Conservation (phyloP, 2,329 filamentous ascomycete genomes). For the Hypoxylon sp. region DNA sequence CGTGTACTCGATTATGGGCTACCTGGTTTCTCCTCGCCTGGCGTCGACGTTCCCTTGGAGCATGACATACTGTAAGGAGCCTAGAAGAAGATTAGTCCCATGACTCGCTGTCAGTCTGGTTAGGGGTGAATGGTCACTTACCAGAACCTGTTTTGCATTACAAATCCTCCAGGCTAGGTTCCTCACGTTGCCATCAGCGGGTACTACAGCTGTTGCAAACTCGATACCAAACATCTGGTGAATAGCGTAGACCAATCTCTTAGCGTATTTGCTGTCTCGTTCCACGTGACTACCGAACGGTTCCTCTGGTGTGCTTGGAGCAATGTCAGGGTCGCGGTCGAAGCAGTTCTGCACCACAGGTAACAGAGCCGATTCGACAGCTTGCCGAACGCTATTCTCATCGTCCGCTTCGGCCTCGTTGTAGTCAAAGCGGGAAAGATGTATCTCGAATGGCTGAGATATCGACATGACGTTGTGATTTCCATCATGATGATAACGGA, state of each 20-base stretch:
- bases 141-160: slow-evolving; percentile 94
- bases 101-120: slow-evolving; percentile 23
- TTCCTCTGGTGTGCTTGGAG: slow-evolving; percentile 83
- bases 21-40: slow-evolving; percentile 60
- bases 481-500: slow-evolving; percentile 95
- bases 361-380: slow-evolving; percentile 83
- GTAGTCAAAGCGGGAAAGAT: slow-evolving; percentile 83
- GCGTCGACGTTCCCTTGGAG: slow-evolving; percentile 74
- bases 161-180: slow-evolving; percentile 96
- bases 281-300: slow-evolving; percentile 88
- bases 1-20: slow-evolving; percentile 14
- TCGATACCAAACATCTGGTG: slow-evolving; percentile 98
- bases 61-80: slow-evolving; percentile 80
- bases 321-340: slow-evolving; percentile 91
- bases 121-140: slow-evolving; percentile 62
- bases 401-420: slow-evolving; percentile 82
- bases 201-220: slow-evolving; percentile 91
- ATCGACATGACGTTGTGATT: slow-evolving; percentile 95
- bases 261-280: slow-evolving; percentile 88
- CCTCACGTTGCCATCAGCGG: slow-evolving; percentile 89
- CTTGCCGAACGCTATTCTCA: slow-evolving; percentile 73
- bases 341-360: slow-evolving; percentile 93
- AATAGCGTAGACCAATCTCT: slow-evolving; percentile 92
- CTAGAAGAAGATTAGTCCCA: slow-evolving; percentile 58
- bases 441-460: slow-evolving; percentile 92